Evolutionary conservation across 768 basidiomycete genomes (phyloP).

Genomic region (Boletus eberwhitei): DNA sequence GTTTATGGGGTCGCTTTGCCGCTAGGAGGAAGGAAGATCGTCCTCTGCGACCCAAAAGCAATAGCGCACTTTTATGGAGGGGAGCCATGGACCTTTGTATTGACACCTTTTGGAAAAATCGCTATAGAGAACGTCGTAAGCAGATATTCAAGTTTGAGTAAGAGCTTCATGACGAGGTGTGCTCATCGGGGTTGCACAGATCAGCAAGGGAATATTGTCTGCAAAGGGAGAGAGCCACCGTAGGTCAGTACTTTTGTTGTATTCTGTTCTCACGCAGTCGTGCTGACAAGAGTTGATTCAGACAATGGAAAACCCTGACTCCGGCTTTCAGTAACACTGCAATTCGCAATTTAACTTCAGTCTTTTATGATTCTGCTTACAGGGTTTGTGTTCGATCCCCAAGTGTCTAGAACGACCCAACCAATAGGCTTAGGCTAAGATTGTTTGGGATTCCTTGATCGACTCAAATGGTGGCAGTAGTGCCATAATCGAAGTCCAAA

Average conservation of each 20-base stretch:
- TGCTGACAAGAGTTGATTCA: conserved; percentile 4
- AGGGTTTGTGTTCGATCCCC: conserved; percentile 30
- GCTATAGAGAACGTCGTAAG: conserved; percentile 27
- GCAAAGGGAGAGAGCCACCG: conserved; percentile 44
- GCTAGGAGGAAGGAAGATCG: conserved; percentile 34
- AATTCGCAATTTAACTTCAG: conserved; percentile 33
- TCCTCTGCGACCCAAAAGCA: conserved; percentile 49
- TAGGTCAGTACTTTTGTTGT: conserved; percentile 23
- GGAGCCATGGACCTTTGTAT: conserved; percentile 42
- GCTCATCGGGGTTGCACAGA: conserved; percentile 11
- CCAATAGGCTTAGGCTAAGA: conserved; percentile 24
- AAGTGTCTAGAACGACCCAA: background rate
- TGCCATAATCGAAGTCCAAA: conserved; percentile 45
- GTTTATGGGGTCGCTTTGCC: conserved; percentile 40
- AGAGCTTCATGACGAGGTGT: background rate
- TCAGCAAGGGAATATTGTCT: conserved; percentile 38
- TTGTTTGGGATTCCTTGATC: conserved; percentile 30
- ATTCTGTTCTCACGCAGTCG: conserved; percentile 19
- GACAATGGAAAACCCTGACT: conserved; percentile 38
- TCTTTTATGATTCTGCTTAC: conserved; percentile 43
- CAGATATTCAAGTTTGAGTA: background rate
- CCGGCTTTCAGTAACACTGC: conserved; percentile 43
- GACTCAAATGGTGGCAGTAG: conserved; percentile 22
- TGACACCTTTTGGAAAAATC: conserved; percentile 18
- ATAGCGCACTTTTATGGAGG: conserved; percentile 47